A percentile compares a stretch with the other conserved stretches of the same genome.
These are phyloP conservation scores for Fusarium sterilihyphosum DNA, from an alignment of 2,329 filamentous ascomycete species.

Conservation along the genomic window DNA sequence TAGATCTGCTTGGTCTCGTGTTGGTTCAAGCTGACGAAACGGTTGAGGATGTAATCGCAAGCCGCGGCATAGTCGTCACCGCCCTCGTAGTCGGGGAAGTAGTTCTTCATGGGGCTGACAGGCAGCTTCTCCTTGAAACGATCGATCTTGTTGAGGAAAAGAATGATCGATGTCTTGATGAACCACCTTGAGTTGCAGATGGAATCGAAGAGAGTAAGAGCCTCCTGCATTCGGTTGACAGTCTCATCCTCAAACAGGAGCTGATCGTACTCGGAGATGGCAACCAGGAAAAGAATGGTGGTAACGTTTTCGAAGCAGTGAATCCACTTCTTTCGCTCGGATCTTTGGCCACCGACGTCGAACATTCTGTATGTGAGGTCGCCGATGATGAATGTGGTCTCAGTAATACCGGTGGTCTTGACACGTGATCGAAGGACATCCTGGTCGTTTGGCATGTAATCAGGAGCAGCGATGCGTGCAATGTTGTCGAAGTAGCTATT, in stretches of 20 bases:
- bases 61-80: constrained; percentile 95
- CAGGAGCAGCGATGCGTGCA: constrained; percentile 86
- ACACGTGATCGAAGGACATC: constrained; percentile 95
- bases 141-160: constrained; percentile 93
- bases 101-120: constrained; percentile 85
- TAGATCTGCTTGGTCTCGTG: constrained; percentile 99
- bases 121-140: constrained; percentile 88
- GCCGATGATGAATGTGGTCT: constrained; percentile 95
- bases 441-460: constrained; percentile 95
- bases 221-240: constrained; percentile 94
- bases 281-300: constrained; percentile 94
- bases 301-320: constrained; percentile 99
- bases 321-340: constrained; percentile 99
- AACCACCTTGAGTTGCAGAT: constrained; percentile 92
- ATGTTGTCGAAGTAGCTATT: constrained; percentile 94
- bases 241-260: constrained; percentile 96
- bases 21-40: constrained; percentile 98
- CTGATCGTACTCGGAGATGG: constrained; percentile 97
- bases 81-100: constrained; percentile 92
- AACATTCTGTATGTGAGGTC: constrained; percentile 98
- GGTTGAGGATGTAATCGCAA: constrained; percentile 98
- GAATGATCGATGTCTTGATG: constrained; percentile 87
- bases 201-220: constrained; percentile 85
- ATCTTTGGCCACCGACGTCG: constrained; percentile 94
- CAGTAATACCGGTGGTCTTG: constrained; percentile 97